Evolutionary conservation across 352 stramenopile genomes (phyloP).

Genomic region (Phytophthora capsici): DNA sequence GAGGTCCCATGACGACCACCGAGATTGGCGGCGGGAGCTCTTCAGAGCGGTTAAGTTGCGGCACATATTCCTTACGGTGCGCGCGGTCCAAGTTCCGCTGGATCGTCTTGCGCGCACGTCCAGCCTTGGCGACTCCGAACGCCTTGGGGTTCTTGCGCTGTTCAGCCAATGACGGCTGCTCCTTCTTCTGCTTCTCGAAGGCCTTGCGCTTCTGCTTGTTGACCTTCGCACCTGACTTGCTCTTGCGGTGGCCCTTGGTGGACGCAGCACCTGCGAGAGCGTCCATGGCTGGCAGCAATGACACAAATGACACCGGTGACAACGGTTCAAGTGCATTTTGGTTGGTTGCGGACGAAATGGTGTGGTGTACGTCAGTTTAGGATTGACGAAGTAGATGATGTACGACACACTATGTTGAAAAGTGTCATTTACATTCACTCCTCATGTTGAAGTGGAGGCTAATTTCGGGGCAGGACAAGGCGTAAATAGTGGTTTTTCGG

Average conservation of each 20-base stretch:
- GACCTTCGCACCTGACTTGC: conserved; percentile 90
- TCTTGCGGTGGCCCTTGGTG: conserved; percentile 83
- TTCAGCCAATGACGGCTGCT: conserved; percentile 84
- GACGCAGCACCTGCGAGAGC: conserved; percentile 38
- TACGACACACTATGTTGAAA: conserved; percentile 8
- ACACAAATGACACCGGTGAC: conserved; percentile 14
- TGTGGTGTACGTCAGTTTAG: not conserved
- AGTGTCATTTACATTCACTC: not conserved
- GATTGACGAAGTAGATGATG: not conserved
- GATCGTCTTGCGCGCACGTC: conserved; percentile 94
- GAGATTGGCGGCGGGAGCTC: conserved; percentile 93
- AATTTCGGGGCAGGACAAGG: not conserved
- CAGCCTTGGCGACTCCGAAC: conserved; percentile 97
- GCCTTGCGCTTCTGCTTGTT: conserved; percentile 96
- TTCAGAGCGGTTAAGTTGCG: conserved; percentile 80
- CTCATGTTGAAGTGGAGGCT: not conserved
- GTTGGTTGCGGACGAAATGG: conserved; percentile 26
- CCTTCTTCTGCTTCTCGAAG: conserved; percentile 85
- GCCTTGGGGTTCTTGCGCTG: conserved; percentile 97
- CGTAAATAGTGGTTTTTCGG: not conserved
- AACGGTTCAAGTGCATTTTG: conserved; percentile 7
- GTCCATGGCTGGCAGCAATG: conserved; percentile 35
- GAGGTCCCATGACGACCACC: conserved; percentile 98
- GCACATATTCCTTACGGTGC: conserved; percentile 98
- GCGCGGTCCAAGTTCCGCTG: conserved; percentile 98